Conservation (phyloP, 2,329 filamentous ascomycete genomes). For the Myotisia sp. region DNA sequence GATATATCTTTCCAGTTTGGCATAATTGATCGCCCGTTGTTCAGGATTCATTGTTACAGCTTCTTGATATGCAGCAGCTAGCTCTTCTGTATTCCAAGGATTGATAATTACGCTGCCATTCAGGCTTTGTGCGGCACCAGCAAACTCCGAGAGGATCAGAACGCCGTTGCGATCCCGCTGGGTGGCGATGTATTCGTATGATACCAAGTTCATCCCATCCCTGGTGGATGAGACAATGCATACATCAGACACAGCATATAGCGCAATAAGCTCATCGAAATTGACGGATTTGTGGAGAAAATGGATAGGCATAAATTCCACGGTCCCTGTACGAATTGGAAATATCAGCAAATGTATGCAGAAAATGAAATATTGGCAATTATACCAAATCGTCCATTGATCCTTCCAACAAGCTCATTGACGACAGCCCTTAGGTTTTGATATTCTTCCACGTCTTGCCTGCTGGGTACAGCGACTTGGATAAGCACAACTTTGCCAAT, state of each 20-base stretch:
- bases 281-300: conserved; percentile 93
- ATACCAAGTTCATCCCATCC: conserved; percentile 97
- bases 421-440: conserved; percentile 90
- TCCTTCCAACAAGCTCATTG: conserved; percentile 90
- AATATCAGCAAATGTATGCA: conserved; percentile 3
- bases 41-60: conserved; percentile 94
- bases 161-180: conserved; percentile 82
- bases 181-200: conserved; percentile 94
- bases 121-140: conserved; percentile 83
- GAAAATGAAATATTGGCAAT: conserved; percentile 6
- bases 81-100: conserved; percentile 95
- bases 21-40: conserved; percentile 71
- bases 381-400: conserved; percentile 81
- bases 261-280: conserved; percentile 85
- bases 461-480: conserved; percentile 85
- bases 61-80: conserved; percentile 84
- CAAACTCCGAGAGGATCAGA: conserved; percentile 93
- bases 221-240: conserved; percentile 90
- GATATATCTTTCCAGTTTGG: conserved; percentile 86
- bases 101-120: conserved; percentile 92
- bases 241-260: conserved; percentile 84
- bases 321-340: conserved; percentile 45
- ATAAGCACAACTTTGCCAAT: conserved; percentile 94
- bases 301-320: conserved; percentile 98
- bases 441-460: conserved; percentile 95